Base-by-base conservation (phyloP, 2,329 filamentous ascomycete species). In the Basipetospora chlamydospora region DNA sequence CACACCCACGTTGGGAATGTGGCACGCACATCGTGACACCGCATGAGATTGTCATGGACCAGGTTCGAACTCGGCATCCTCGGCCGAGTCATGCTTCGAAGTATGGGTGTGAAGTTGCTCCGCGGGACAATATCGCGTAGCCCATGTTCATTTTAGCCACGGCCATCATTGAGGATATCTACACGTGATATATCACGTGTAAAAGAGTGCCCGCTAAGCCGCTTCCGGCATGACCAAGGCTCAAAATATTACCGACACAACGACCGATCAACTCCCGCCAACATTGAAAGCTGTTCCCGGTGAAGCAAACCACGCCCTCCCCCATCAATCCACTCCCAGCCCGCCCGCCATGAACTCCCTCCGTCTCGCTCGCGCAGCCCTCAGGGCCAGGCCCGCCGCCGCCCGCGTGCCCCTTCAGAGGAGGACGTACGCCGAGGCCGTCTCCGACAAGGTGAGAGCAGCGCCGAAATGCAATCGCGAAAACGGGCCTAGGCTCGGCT, bases 371-470 rank as follows among this genome's bases (percentile, higher is more conserved):
- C 81, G 88, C 64, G 75, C 77, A 63, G 88, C 85, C 67, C 72
- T 94, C 61, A 74, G 85, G 66, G 83, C 76, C 57, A 80, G 80
- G 55, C 80, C 86, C 57, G 67, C 80, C 55, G 73, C 79, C 59
- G 67, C 88, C 63, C 73, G 79, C 60, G 70, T 76, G 50, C 77
- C 81, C 51, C 55, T 84, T 48, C 81, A 87, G 70, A 80, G 85
- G 63, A 78, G 90, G 72, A 79, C 80, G 53, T 98, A 98, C 62
- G 90, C 83, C 54, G 83, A 88, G 59, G 81, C 81, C 49, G 77
- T 85, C 52, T 67, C 78, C 55, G 83, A 88, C 73, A 88, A 88
- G 77, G 75, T 64, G 61, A 57, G 68, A 35, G 32, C 21, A 20
- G 20, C 28, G 13, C n/a, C 9, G 35, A 37, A 22, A 29, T 17